Base-by-base conservation (phyloP, 176 grass and related monocot genomes). In the Zea luxurians region DNA sequence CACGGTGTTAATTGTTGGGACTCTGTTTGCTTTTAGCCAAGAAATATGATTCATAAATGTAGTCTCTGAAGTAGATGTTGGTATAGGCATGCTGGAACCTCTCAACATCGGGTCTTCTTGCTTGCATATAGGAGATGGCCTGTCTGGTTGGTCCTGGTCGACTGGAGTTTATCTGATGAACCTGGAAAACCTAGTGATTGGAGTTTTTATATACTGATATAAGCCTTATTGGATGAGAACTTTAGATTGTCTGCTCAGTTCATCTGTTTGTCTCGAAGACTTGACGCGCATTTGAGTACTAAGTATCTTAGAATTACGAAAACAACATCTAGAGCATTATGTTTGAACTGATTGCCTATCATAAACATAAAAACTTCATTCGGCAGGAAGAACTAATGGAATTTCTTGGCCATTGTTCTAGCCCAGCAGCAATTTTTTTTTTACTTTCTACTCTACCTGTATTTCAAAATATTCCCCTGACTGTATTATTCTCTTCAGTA, bases 91-190 rank as follows among this genome's bases (percentile, higher is more conserved):
- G 15, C 8, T 27, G 50, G 49, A 80, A 70, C 48, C 17, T 68
- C 11, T 67, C 48, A 15, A 15, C 37, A 16, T 55, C 5, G 8
- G 0, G 8, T 74, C 2, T 77, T 63, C 2, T 48, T 36, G 38
- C 8, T 73, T 50, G 40, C 13, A 38, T 64, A 38, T 37, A 44
- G 37, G 45, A 54, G 36, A 54, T 49, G 34, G 57, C 13, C 13
- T 75, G 73, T 13, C 43, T 50, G 75, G 16, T 17, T 6, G 4
- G 64, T 60, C 42, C 42, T 66, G 35, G 5, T 37, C 1, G 12
- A 70, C 74, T 73, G 6, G 13, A 72, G 49, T 55, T 71, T 73
- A 34, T 68, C 12, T 75, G 2, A 15, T 64, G 15, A 70, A 70
- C 68, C 18, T 60, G 34, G 15, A 34, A 60, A 74, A 37, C 46